These are phyloP conservation scores for Opeltia flavorubescens DNA, from an alignment of 495 filamentous ascomycete genomes.

Conservation along the genomic window DNA sequence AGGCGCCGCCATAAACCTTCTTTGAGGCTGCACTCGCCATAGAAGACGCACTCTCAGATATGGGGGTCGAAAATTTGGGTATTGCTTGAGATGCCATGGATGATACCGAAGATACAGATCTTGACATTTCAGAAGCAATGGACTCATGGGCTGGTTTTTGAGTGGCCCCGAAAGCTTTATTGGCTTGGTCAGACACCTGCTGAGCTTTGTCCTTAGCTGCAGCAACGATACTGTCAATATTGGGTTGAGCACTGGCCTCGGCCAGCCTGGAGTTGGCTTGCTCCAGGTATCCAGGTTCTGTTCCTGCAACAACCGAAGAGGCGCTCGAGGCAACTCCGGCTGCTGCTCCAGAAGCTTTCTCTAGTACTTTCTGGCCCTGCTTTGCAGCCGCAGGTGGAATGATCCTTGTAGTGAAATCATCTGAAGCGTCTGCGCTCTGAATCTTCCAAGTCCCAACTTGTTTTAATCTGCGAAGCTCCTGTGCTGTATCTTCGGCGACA, in stretches of 20 bases:
- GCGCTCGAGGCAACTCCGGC: constrained; percentile 21
- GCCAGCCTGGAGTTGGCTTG: constrained; percentile 17
- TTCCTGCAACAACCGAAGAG: constrained; percentile 20
- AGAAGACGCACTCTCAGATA: constrained; percentile 15
- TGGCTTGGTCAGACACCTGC: constrained; percentile 12
- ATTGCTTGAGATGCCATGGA: constrained; percentile 16
- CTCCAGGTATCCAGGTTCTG: constrained; percentile 15
- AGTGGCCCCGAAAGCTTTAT: constrained; percentile 16
- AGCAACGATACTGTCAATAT: constrained; percentile 22
- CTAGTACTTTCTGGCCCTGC: constrained; percentile 29
- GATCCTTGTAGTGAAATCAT: constrained; percentile 54
- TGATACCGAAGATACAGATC: constrained; percentile 11
- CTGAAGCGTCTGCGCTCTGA: constrained; percentile 52
- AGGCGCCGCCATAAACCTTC: constrained; percentile 39
- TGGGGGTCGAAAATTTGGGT: constrained; percentile 12
- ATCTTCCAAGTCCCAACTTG: constrained; percentile 80
- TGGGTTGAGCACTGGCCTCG: constrained; percentile 13
- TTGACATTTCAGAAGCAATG: constrained; percentile 13
- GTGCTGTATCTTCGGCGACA: constrained; percentile 65
- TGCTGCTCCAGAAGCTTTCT: constrained; percentile 19
- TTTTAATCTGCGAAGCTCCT: constrained; percentile 72
- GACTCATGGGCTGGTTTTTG: constrained; percentile 16
- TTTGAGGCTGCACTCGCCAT: constrained; percentile 20
- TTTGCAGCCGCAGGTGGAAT: constrained; percentile 31
- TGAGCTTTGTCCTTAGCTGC: constrained; percentile 14